Percentiles rank a stretch among this genome's conserved stretches.
Evolutionary conservation across 352 stramenopile genomes (phyloP).

Genomic region (Phytopythium oedochilum): DNA sequence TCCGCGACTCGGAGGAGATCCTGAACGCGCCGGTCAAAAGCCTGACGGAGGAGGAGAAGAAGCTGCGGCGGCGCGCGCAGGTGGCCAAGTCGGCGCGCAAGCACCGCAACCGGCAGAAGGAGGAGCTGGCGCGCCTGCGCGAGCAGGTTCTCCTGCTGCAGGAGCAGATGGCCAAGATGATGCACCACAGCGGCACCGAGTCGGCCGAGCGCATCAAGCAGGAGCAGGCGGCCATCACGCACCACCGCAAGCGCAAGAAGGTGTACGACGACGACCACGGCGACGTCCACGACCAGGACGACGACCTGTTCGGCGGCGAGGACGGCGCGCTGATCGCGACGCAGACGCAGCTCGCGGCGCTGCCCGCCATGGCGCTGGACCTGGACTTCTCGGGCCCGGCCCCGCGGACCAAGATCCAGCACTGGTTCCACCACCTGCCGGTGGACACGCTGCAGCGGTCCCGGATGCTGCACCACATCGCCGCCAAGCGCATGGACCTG

Average conservation of each 20-base stretch:
- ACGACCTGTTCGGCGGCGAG: constrained; percentile 9
- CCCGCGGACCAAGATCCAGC: constrained; percentile 32
- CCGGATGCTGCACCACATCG: constrained; percentile 44
- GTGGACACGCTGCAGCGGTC: constrained; percentile 55
- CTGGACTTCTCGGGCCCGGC: constrained; percentile 7
- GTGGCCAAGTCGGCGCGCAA: constrained; percentile 81
- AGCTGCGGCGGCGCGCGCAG: constrained; percentile 68
- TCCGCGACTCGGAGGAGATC: constrained; percentile 70
- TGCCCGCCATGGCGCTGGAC: constrained; percentile 12
- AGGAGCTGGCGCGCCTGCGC: constrained; percentile 63
- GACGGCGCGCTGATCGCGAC: constrained; percentile 20
- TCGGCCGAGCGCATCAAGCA: constrained; percentile 38
- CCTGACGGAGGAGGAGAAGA: constrained; percentile 83
- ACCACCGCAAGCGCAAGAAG: constrained; percentile 76
- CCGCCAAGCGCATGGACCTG: constrained; percentile 44
- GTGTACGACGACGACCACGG: constrained; percentile 44
- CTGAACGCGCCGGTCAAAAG: constrained; percentile 76
- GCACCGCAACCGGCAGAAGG: constrained; percentile 79
- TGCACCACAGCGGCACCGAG: constrained; percentile 27
- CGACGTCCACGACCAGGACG: not conserved
- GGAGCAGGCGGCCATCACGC: constrained; percentile 52
- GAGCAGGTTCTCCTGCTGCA: constrained; percentile 74
- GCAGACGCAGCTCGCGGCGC: constrained; percentile 11
- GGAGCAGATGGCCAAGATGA: constrained; percentile 77
- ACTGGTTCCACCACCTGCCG: constrained; percentile 61